Evolutionary conservation across 768 basidiomycete species (phyloP), one percentile per base, ranked within the genome.

Genomic region (Hortiboletus flavorubellus): DNA sequence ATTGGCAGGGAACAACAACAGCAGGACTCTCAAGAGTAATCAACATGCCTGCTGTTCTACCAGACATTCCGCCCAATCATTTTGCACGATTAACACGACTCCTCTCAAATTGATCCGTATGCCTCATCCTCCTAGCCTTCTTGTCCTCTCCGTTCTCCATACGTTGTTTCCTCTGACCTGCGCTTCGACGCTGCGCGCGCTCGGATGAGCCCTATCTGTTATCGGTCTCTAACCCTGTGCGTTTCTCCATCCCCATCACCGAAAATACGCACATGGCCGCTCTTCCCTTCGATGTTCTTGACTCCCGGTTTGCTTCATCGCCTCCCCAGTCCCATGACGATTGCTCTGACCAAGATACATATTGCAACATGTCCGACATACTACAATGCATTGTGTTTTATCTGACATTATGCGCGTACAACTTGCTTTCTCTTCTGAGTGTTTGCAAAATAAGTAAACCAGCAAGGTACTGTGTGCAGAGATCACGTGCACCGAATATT

Each of bases 1-100:
- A 90, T 94, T 54, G 90, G 90, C 52, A 80, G 87, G 61, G 91
- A 93, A 71, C 82, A 86, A 59, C 85, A 89, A 65, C 86, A 89
- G 66, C 86, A 90, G 68, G 85, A 89, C 72, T 79, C 84, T 56
- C 85, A 87, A 67, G 69, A 72, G 35, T 73, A 67, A 53, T 8
- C 43, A 50, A 21, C 42, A 41, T 15, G 3, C 49, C 16, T 21
- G 6, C 48, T 26, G 5, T 42, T 37, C 38, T 18, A 34, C 48
- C 7, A 21, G 16, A 40, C 46, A 54, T 53, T 47, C 37, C 44
- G 18, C 51, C n/a, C 46, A 21, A 26, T 29, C 40, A 16, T 37
- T 53, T 59, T 57, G 55, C 59, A 55, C 45, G 42, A 62, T 54
- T 49, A 51, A 55, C 59, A 59, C 64, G 47, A 54, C 48, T 35